These are phyloP conservation scores for Capronia americana DNA, from an alignment of 2,329 filamentous ascomycete genomes.

Conservation along the genomic window DNA sequence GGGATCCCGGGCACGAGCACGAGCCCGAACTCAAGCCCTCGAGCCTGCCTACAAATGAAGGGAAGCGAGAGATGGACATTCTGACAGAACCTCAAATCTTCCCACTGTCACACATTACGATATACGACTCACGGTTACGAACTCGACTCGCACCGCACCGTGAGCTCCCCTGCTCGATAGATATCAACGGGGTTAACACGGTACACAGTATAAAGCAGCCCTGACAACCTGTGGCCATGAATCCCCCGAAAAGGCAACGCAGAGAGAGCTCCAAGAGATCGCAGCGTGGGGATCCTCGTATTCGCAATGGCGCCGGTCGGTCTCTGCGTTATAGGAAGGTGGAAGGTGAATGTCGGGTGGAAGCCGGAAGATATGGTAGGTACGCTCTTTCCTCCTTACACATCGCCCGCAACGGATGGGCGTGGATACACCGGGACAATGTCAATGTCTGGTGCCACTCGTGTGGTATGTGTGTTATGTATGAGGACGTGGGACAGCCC, in stretches of 20 bases:
- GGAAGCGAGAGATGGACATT: neutral
- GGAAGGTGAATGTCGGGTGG: neutral
- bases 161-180: neutral
- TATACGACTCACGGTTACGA: neutral
- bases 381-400: neutral
- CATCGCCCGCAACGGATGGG: neutral
- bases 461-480: neutral
- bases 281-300: neutral
- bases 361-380: neutral
- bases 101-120: neutral
- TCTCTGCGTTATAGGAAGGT: neutral
- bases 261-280: neutral
- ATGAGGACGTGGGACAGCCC: too few relatives aligned
- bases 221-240: neutral
- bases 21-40: neutral
- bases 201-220: neutral
- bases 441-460: neutral
- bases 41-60: too few relatives aligned
- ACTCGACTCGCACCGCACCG: neutral
- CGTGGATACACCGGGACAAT: neutral
- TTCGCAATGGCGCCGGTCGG: neutral
- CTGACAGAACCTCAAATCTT: neutral
- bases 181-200: neutral
- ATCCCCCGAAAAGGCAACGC: neutral
- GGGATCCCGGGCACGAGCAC: neutral